Evolutionary conservation across 2,329 filamentous ascomycete species (phyloP).

Genomic region (Corynespora cassiicola): DNA sequence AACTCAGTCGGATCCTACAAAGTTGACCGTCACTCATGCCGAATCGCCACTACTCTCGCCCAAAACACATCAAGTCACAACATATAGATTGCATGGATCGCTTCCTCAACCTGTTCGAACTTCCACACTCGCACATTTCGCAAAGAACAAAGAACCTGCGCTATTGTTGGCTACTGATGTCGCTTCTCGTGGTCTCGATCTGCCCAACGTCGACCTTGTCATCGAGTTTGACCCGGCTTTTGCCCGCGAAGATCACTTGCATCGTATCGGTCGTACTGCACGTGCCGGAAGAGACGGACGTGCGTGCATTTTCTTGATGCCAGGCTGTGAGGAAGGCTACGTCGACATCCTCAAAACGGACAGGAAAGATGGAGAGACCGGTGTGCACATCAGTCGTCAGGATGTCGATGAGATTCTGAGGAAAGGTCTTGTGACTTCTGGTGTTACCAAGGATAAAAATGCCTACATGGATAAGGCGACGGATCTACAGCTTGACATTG

Average conservation of each 20-base stretch:
- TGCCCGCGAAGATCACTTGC: slow-evolving; percentile 89
- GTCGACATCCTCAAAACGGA: slow-evolving; percentile 77
- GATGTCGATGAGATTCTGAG: slow-evolving; percentile 71
- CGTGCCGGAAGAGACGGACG: slow-evolving; percentile 88
- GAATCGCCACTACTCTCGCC: slow-evolving; percentile 76
- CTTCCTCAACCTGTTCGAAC: slow-evolving; percentile 87
- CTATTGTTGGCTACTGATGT: slow-evolving; percentile 95
- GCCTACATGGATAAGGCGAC: slow-evolving; percentile 72
- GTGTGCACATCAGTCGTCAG: slow-evolving; percentile 62
- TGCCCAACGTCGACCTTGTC: slow-evolving; percentile 93
- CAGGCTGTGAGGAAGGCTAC: slow-evolving; percentile 91
- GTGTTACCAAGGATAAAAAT: slow-evolving; percentile 45
- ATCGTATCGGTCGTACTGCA: slow-evolving; percentile 92
- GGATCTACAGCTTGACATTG: slow-evolving; percentile 70
- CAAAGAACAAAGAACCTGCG: slow-evolving; percentile 73
- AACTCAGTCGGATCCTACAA: slow-evolving; percentile 47
- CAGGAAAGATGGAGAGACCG: slow-evolving; percentile 67
- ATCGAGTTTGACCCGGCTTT: slow-evolving; percentile 97
- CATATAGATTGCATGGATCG: slow-evolving; percentile 91
- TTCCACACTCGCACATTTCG: slow-evolving; percentile 82
- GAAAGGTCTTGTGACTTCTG: slow-evolving; percentile 63
- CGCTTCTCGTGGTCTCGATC: slow-evolving; percentile 90
- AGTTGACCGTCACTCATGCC: slow-evolving; percentile 64
- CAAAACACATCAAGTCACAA: slow-evolving; percentile 75
- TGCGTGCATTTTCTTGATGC: slow-evolving; percentile 87